These are phyloP conservation scores for Acacia crassicarpa DNA, from an alignment of 306 rosid genomes.

Conservation along the genomic window DNA sequence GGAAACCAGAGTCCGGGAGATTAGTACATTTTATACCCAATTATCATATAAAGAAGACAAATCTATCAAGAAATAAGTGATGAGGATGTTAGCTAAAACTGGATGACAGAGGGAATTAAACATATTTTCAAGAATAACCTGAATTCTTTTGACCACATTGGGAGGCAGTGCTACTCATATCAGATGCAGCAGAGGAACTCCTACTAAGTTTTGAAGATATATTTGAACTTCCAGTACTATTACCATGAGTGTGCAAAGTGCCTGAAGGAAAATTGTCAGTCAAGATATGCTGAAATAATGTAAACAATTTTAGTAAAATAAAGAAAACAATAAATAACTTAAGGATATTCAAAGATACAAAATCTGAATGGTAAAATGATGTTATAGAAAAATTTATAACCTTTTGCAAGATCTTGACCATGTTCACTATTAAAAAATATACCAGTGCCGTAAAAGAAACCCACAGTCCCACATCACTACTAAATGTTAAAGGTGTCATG, in stretches of 20 bases:
- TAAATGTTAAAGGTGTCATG: neutral
- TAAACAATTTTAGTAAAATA: neutral
- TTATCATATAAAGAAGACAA: neutral
- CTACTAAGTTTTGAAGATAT: constrained; percentile 49
- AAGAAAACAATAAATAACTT: neutral
- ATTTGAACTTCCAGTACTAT: constrained; percentile 15
- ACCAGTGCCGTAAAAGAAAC: neutral
- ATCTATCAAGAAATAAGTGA: neutral
- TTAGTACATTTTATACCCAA: neutral
- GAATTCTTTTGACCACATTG: constrained; percentile 46
- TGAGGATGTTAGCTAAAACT: neutral
- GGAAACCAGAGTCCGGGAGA: constrained; percentile 5
- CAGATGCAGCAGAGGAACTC: constrained; percentile 69
- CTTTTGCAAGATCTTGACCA: neutral
- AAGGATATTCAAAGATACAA: constrained; percentile 2
- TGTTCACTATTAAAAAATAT: neutral
- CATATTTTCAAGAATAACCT: constrained; percentile 49
- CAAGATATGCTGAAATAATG: constrained; percentile 10
- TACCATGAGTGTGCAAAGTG: constrained; percentile 40
- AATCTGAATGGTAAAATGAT: neutral
- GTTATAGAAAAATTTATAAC: neutral
- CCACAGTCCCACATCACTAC: neutral
- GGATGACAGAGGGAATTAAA: neutral
- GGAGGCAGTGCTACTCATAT: constrained; percentile 59
- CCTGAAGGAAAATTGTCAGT: constrained; percentile 42